Percentiles rank a stretch among this genome's conserved stretches.
These are phyloP conservation scores for Trametes cinnabarina DNA, from an alignment of 768 basidiomycete species.

Conservation along the genomic window DNA sequence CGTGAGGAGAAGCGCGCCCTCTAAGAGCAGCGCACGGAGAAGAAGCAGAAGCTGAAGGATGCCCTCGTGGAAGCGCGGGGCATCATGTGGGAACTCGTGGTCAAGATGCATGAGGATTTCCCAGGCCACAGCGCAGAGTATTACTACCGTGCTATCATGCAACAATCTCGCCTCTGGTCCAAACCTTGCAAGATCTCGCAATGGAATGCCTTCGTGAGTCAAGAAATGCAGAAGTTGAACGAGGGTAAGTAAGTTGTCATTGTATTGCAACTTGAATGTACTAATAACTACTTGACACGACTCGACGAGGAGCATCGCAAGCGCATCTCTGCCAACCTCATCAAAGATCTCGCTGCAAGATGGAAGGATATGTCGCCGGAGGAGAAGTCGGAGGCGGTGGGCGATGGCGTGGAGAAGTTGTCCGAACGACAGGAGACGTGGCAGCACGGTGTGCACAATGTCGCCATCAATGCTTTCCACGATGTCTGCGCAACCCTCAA, in stretches of 20 bases:
- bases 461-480: constrained; percentile 4
- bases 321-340: background rate
- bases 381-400: background rate
- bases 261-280: background rate
- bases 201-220: background rate
- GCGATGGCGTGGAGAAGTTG: background rate
- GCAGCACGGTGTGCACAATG: constrained; percentile 2
- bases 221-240: background rate
- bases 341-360: background rate
- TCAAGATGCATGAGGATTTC: background rate
- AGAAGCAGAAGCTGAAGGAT: background rate
- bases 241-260: background rate
- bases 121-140: background rate
- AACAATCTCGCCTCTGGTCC: background rate
- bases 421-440: background rate
- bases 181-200: background rate
- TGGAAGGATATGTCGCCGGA: background rate
- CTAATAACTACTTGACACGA: no score
- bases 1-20: background rate
- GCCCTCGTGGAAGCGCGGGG: background rate
- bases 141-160: background rate
- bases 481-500: constrained; percentile 1
- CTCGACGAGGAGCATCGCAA: background rate
- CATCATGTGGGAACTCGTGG: background rate
- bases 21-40: background rate